These are phyloP conservation scores for Lagenidium sp. DNA, from an alignment of 352 stramenopile species.

Conservation along the genomic window DNA sequence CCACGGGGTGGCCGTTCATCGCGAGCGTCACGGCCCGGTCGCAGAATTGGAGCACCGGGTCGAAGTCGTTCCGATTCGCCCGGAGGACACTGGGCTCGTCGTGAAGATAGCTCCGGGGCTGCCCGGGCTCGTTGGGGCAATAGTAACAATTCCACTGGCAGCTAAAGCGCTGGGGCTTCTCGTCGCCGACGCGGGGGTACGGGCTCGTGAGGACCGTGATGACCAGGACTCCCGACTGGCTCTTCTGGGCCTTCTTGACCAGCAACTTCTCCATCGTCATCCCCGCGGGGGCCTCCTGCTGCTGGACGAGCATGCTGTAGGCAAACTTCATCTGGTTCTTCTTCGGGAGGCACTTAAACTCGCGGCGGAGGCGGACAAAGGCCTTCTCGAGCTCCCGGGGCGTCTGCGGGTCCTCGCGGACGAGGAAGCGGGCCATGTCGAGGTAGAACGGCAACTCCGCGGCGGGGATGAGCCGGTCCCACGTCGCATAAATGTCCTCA, in stretches of 20 bases:
- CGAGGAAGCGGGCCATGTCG: slow-evolving; percentile 77
- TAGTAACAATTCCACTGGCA: slow-evolving; percentile 96
- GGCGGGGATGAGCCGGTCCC: slow-evolving; percentile 73
- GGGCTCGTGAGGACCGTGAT: slow-evolving; percentile 90
- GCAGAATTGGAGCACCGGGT: slow-evolving; percentile 89
- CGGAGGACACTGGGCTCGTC: slow-evolving; percentile 89
- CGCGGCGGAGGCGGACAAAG: slow-evolving; percentile 72
- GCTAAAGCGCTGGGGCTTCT: slow-evolving; percentile 85
- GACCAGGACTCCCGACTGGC: slow-evolving; percentile 86
- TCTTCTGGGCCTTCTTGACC: slow-evolving; percentile 87
- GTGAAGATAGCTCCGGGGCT: slow-evolving; percentile 90
- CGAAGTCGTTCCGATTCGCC: slow-evolving; percentile 90
- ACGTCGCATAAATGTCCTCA: slow-evolving; percentile 83
- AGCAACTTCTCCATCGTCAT: slow-evolving; percentile 68
- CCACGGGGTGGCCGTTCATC: slow-evolving; percentile 89
- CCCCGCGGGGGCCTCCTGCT: slow-evolving; percentile 31
- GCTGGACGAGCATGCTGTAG: slow-evolving; percentile 66
- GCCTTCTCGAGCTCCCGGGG: slow-evolving; percentile 75
- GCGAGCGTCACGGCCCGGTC: slow-evolving; percentile 85
- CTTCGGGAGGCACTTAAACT: slow-evolving; percentile 87
- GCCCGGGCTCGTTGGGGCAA: slow-evolving; percentile 89
- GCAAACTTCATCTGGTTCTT: slow-evolving; percentile 89
- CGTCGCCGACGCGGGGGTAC: slow-evolving; percentile 66
- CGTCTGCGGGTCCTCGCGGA: slow-evolving; percentile 60
- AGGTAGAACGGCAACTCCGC: slow-evolving; percentile 65